Evolutionary conservation across 192 early-diverging fungal genomes (phyloP), one percentile per base, ranked within the genome.

Genomic region (Podila minutissima): DNA sequence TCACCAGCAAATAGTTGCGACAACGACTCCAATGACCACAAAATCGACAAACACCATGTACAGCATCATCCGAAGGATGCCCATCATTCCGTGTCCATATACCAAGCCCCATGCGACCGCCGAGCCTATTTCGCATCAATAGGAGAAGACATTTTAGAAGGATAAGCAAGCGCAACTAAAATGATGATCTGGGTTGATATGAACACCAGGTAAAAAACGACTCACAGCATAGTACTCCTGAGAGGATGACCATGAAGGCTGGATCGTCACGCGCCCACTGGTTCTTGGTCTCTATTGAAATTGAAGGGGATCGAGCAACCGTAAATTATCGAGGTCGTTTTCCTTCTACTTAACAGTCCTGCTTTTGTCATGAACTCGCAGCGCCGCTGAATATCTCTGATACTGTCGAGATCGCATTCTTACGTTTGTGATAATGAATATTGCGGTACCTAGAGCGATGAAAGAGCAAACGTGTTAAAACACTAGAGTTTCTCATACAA

Each of bases 211-310:
- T 15, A 46, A 4, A 58, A 20, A 41, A 64, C 31, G 13, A 83
- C 88, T 83, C 88, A 94, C 93, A 67, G 19, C 84, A 83, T 19
- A 98, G 86, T 22, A 88, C 85, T 28, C 86, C 71, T 28, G 90
- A 87, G 41, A 95, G 83, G 28, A 98, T 72, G 15, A 96, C 90
- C 48, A 97, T 83, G 73, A 98, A 98, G 20, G 97, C 97, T 28
- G 97, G 97, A 86, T 99, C 97, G 81, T 99, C 97, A 67, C 97
- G 74, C 41, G 97, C 95, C 97, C 97, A 99, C 72, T 97, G 95
- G 83, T 98, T 99, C 78, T 99, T 99, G 24, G 97, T 98, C 86
- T 99, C 95, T 96, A 66, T 55, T 46, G 51, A 66, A 62, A 6
- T 17, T 33, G 24, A 68, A 68, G 6, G 71, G 59, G 46, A 38